Percentiles rank a stretch among this genome's conserved stretches.
Evolutionary conservation across 2,329 filamentous ascomycete species (phyloP).

Genomic region (Eurotiales sp.): DNA sequence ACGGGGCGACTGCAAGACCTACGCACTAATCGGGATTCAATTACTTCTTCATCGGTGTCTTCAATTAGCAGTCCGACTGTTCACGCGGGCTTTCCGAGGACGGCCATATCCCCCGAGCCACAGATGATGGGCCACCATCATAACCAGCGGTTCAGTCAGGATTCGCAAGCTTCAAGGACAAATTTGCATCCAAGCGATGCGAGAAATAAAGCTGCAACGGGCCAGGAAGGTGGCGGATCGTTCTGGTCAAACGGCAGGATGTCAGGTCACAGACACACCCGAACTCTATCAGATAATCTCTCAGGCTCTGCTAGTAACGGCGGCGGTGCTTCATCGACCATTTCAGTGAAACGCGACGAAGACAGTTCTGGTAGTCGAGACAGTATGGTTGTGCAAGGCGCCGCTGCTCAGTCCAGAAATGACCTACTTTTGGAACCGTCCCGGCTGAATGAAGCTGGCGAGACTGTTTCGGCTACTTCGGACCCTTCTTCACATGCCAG

Average conservation of each 20-base stretch:
- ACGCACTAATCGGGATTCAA: slow-evolving; percentile 1
- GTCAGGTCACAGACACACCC: not conserved
- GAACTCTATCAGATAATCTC: not conserved
- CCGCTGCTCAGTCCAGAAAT: slow-evolving; percentile 11
- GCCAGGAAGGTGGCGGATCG: not conserved
- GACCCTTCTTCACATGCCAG: slow-evolving; percentile 11
- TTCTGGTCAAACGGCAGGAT: slow-evolving; percentile 3
- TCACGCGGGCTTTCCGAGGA: not conserved
- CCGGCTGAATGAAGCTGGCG: slow-evolving; percentile 9
- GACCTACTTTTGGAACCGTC: slow-evolving; percentile 12
- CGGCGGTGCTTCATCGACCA: not conserved
- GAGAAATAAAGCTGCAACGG: not conserved
- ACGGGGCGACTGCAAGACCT: not conserved
- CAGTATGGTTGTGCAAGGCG: slow-evolving; percentile 15
- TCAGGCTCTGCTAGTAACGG: not conserved
- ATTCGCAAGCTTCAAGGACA: not conserved
- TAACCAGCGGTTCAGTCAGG: not conserved
- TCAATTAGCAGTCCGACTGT: slow-evolving; percentile 8
- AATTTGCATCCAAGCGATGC: not conserved
- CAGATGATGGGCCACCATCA: not conserved
- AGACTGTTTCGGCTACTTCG: slow-evolving; percentile 15
- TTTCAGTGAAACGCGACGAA: slow-evolving; percentile 7
- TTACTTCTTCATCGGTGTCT: slow-evolving; percentile 4
- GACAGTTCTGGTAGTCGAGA: slow-evolving; percentile 15
- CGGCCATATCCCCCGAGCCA: slow-evolving; percentile 5